These are phyloP conservation scores for Stachybotrys chartarum DNA, from an alignment of 2,329 filamentous ascomycete species.

Conservation along the genomic window DNA sequence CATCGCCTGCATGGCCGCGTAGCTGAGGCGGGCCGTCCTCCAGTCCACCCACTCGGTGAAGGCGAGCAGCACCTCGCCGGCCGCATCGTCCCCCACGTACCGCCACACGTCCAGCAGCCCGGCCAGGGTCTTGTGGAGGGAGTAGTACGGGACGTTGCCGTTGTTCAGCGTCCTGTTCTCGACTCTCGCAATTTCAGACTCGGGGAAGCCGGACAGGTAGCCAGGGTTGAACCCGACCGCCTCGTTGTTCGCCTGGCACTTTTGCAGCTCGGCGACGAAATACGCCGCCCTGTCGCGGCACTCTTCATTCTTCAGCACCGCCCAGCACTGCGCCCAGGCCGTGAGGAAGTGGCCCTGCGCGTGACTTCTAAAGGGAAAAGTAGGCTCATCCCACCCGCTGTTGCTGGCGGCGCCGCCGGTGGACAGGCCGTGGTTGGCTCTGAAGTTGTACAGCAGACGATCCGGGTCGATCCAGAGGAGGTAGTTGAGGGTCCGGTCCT, in stretches of 20 bases:
- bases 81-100: constrained; percentile 31
- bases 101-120: constrained; percentile 44
- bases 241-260: constrained; percentile 43
- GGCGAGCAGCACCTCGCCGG: constrained; percentile 33
- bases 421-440: constrained; percentile 35
- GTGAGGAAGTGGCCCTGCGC: constrained; percentile 43
- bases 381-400: constrained; percentile 46
- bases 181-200: constrained; percentile 38
- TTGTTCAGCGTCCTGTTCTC: constrained; percentile 35
- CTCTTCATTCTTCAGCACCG: constrained; percentile 29
- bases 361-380: constrained; percentile 46
- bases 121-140: constrained; percentile 46
- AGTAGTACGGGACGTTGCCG: constrained; percentile 47
- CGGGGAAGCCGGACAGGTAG: constrained; percentile 44
- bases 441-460: constrained; percentile 41
- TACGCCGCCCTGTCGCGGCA: constrained; percentile 37
- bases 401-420: constrained; percentile 37
- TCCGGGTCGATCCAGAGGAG: constrained; percentile 37
- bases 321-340: constrained; percentile 42
- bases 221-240: constrained; percentile 34
- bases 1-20: constrained; percentile 38
- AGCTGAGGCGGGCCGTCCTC: constrained; percentile 34
- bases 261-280: constrained; percentile 38
- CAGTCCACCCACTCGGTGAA: constrained; percentile 41
- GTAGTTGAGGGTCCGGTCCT: constrained; percentile 39